A percentile compares a stretch with the other conserved stretches of the same genome.
Conservation (phyloP, 1,139 yeast genomes). For the Saccharomyces hybrid region DNA sequence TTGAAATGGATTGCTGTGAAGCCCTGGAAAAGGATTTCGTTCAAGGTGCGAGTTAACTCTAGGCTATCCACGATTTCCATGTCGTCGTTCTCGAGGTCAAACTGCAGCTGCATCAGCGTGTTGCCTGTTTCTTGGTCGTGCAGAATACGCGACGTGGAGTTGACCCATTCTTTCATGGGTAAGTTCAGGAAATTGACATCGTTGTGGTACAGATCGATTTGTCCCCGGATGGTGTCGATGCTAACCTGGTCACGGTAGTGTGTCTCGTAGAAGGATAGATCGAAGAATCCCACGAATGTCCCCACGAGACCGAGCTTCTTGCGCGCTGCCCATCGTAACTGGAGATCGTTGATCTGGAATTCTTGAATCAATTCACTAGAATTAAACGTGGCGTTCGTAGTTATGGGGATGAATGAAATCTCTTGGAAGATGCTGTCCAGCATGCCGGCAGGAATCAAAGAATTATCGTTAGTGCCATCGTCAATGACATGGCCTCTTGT, state of each 20-base stretch:
- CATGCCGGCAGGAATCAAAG: conserved; percentile 13
- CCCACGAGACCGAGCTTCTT: conserved; percentile 31
- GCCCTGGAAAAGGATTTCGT: conserved; percentile 32
- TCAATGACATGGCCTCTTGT: background rate
- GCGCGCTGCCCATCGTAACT: conserved; percentile 27
- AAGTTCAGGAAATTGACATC: conserved; percentile 32
- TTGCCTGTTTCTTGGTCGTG: conserved; percentile 15
- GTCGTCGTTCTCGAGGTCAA: conserved; percentile 30
- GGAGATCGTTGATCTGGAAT: conserved; percentile 30
- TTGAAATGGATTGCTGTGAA: conserved; percentile 28
- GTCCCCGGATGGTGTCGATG: conserved; percentile 25
- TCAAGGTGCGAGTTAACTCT: conserved; percentile 32
- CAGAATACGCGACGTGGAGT: conserved; percentile 28
- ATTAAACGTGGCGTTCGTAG: conserved; percentile 17
- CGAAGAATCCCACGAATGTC: conserved; percentile 12
- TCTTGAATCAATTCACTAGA: conserved; percentile 25
- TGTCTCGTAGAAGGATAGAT: conserved; percentile 27
- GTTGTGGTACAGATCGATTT: conserved; percentile 30
- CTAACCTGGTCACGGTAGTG: background rate
- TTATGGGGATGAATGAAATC: background rate
- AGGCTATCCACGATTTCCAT: conserved; percentile 29
- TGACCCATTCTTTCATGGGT: conserved; percentile 33
- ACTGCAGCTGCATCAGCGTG: conserved; percentile 20
- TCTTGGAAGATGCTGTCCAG: conserved; percentile 6
- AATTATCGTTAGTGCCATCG: background rate